Percentiles rank a stretch among this genome's conserved stretches.
These are phyloP conservation scores for Isabelozyma heimii DNA, from an alignment of 805 yeast species.

Conservation along the genomic window DNA sequence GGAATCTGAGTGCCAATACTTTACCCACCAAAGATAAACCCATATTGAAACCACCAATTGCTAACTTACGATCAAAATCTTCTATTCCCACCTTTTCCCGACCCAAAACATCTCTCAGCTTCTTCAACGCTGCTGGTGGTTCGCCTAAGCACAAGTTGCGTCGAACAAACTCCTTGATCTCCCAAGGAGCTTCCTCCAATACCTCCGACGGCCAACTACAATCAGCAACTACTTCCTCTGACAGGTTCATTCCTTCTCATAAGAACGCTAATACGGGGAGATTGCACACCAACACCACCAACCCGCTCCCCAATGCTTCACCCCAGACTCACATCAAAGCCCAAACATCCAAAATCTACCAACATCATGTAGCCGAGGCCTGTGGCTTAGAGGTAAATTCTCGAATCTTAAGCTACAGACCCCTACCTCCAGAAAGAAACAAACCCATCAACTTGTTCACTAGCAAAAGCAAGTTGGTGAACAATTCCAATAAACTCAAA, in stretches of 20 bases:
- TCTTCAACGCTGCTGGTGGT: background rate
- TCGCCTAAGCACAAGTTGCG: conserved; percentile 28
- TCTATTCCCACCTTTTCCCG: conserved; percentile 13
- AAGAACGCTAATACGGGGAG: conserved; percentile 40
- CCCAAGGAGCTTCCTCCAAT: conserved; percentile 21
- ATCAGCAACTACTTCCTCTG: conserved; percentile 24
- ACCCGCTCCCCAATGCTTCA: conserved; percentile 44
- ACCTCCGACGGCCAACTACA: conserved; percentile 24
- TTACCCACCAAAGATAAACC: conserved; percentile 7
- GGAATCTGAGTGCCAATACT: conserved; percentile 36
- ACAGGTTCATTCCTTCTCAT: conserved; percentile 44
- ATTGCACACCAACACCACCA: conserved; percentile 27
- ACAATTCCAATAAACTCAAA: conserved; percentile 18
- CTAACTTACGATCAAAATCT: conserved; percentile 24
- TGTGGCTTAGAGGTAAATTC: conserved; percentile 85
- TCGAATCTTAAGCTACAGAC: conserved; percentile 81
- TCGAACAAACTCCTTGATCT: conserved; percentile 31
- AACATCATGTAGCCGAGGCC: conserved; percentile 86
- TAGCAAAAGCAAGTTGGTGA: conserved; percentile 1
- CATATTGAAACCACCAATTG: conserved; percentile 13
- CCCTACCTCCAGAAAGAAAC: conserved; percentile 70
- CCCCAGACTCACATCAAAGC: conserved; percentile 56
- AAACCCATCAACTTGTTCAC: conserved; percentile 31
- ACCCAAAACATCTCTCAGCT: conserved; percentile 6
- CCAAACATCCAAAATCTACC: conserved; percentile 57